Evolutionary conservation across 371 early-diverging fungal species (phyloP), one percentile per base, ranked within the genome.

Genomic region (Apophysomyces trapeziformis): DNA sequence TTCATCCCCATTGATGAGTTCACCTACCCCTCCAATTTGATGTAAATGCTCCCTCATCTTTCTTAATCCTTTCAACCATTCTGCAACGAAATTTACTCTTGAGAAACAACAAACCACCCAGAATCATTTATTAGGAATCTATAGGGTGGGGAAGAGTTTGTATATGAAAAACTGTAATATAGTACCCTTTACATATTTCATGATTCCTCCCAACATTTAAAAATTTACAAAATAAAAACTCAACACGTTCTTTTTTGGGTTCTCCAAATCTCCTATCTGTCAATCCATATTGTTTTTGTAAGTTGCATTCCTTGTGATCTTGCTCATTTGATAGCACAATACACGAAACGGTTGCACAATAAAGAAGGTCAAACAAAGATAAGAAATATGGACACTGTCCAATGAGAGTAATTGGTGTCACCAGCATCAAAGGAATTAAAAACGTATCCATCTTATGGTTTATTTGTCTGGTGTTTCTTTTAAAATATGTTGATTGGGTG

Each of bases 1-100:
- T 97, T 97, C 83, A 84, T 95, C 36, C 93, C 94, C 32, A 84
- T 96, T 66, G 82, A 88, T 38, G 76, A 78, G 18, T 94, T 88
- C 66, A 56, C 71, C 58, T 98, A 98, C 77, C 97, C 96, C 43
- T 95, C 95, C 69, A 98, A 98, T 86, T 69, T 84, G 63, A 68
- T 70, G 61, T 86, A 81, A 72, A 63, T 56, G 18, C 6, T 39
- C 12, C 21, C 54, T 21, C 54, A 18, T 18, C 18, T 47, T 13
- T 18, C 47, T 50, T 50, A 21, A 50, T 26, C 54, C 21, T 47
- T 50, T 21, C 54, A 26, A 1, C 21, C 54, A 50, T 50, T 21
- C 54, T 26, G 32, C 32, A 26, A 26, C 32, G 9, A 50, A 50
- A 7, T 9, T 26, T 18, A 18, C 54, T 18, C 32, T 26, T 26